A percentile compares a stretch with the other conserved stretches of the same genome.
Evolutionary conservation across 2,329 filamentous ascomycete species (phyloP).

Genomic region (Colletotrichum cuscutae): DNA sequence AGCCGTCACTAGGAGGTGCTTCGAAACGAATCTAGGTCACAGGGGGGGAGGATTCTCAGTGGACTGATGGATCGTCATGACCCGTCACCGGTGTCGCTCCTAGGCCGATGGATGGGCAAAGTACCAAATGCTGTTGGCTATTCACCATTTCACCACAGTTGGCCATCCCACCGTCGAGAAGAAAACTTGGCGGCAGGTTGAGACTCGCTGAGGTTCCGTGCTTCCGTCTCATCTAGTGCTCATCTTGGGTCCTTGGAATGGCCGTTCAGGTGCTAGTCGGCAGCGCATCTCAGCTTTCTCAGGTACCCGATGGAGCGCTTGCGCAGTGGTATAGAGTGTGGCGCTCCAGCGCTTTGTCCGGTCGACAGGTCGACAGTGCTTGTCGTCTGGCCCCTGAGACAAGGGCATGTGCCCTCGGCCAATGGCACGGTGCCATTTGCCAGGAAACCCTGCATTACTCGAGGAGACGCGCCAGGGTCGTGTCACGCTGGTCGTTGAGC

Average conservation of each 20-base stretch:
- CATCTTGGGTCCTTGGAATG: not conserved
- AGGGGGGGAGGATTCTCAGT: slow-evolving; percentile 11
- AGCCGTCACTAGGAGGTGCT: slow-evolving; percentile 5
- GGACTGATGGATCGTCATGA: not conserved
- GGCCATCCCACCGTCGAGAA: not conserved
- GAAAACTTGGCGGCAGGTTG: not conserved
- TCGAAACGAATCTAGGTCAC: slow-evolving; percentile 17
- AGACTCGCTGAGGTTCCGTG: not conserved
- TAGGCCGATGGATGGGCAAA: not conserved
- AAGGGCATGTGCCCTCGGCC: slow-evolving; percentile 5
- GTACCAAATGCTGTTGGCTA: not conserved
- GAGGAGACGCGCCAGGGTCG: slow-evolving; percentile 16
- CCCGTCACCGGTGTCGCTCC: not conserved
- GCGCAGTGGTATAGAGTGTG: slow-evolving; percentile 10
- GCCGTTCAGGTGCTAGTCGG: not conserved
- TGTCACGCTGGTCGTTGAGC: not conserved
- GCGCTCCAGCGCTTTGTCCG: slow-evolving; percentile 21
- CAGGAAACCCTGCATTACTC: slow-evolving; percentile 4
- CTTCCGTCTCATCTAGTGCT: slow-evolving; percentile 5
- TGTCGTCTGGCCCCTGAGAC: slow-evolving; percentile 19
- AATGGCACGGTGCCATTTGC: slow-evolving; percentile 18
- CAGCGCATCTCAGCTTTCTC: not conserved
- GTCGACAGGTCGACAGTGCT: slow-evolving; percentile 5
- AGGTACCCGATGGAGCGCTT: slow-evolving; percentile 1
- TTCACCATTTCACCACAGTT: not conserved